Conservation (phyloP, 805 yeast genomes). For the Isabelozyma pseudorhagii region DNA sequence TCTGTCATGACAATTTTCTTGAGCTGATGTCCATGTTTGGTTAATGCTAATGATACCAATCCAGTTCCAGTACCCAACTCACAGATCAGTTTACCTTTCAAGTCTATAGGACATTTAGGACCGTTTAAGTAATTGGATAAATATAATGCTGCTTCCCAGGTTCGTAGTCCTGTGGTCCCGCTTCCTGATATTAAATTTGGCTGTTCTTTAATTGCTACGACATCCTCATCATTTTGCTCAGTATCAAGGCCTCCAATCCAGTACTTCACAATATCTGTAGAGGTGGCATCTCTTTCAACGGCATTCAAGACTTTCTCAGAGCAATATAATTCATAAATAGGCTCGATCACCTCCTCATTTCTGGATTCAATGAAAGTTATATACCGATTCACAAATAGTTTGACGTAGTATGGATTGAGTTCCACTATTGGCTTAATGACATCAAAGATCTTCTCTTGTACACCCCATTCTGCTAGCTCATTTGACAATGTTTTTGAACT, state of each 20-base stretch:
- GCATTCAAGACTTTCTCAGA: constrained; percentile 28
- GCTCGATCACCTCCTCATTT: constrained; percentile 29
- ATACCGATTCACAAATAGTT: constrained; percentile 41
- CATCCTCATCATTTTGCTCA: background rate
- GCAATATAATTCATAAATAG: constrained; percentile 40
- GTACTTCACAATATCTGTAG: constrained; percentile 36
- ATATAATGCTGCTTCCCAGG: constrained; percentile 90
- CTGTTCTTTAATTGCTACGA: constrained; percentile 48
- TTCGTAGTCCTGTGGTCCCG: constrained; percentile 87
- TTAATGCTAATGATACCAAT: constrained; percentile 54
- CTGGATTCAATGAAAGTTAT: constrained; percentile 30
- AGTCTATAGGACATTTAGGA: constrained; percentile 3
- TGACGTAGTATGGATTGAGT: constrained; percentile 54
- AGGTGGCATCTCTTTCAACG: constrained; percentile 32
- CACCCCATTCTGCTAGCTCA: constrained; percentile 6
- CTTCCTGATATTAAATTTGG: constrained; percentile 63
- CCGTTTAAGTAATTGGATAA: constrained; percentile 49
- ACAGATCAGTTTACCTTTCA: constrained; percentile 36
- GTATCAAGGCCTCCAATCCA: constrained; percentile 17
- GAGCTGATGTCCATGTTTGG: constrained; percentile 17
- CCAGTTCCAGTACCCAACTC: constrained; percentile 95
- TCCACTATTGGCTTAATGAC: constrained; percentile 9
- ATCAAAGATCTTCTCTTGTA: constrained; percentile 14
- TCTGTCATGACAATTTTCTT: constrained; percentile 53
- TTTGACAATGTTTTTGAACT: background rate